These are phyloP conservation scores for Diaporthe humulicola DNA, from an alignment of 2,329 filamentous ascomycete genomes.

Conservation along the genomic window DNA sequence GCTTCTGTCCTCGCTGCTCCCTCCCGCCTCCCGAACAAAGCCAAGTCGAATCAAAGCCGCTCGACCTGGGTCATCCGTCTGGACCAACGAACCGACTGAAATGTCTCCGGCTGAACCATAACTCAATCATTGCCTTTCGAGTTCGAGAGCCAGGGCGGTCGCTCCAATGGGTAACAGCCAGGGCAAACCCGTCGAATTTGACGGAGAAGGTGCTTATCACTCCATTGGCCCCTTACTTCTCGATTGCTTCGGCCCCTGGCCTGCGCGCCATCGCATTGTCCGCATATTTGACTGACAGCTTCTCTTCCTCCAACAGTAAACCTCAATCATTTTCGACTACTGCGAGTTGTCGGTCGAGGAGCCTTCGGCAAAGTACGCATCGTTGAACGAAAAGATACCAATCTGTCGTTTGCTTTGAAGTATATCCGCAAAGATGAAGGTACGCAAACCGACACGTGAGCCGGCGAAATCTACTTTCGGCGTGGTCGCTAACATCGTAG, in stretches of 20 bases:
- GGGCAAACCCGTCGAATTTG: conserved; percentile 92
- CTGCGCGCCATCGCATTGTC: conserved; percentile 35
- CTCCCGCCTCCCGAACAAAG: conserved; percentile 28
- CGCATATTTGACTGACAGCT: conserved; percentile 28
- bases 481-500: conserved; percentile 34
- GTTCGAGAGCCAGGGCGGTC: conserved; percentile 39
- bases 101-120: conserved; percentile 34
- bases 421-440: conserved; percentile 99
- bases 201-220: conserved; percentile 83
- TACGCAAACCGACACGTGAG: conserved; percentile 54
- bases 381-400: conserved; percentile 96
- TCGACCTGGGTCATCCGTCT: conserved; percentile 30
- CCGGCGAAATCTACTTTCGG: neutral
- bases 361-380: conserved; percentile 99
- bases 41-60: conserved; percentile 34
- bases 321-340: conserved; percentile 94
- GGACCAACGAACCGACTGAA: conserved; percentile 26
- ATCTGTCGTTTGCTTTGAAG: conserved; percentile 94
- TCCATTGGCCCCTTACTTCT: neutral
- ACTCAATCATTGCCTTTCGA: conserved; percentile 31
- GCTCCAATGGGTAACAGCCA: conserved; percentile 89
- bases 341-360: conserved; percentile 96
- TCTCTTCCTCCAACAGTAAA: conserved; percentile 73
- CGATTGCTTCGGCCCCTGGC: conserved; percentile 16
- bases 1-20: conserved; percentile 11